Evolutionary conservation across 805 yeast species (phyloP), one percentile per base, ranked within the genome.

Genomic region (Metschnikowia dekortorum): DNA sequence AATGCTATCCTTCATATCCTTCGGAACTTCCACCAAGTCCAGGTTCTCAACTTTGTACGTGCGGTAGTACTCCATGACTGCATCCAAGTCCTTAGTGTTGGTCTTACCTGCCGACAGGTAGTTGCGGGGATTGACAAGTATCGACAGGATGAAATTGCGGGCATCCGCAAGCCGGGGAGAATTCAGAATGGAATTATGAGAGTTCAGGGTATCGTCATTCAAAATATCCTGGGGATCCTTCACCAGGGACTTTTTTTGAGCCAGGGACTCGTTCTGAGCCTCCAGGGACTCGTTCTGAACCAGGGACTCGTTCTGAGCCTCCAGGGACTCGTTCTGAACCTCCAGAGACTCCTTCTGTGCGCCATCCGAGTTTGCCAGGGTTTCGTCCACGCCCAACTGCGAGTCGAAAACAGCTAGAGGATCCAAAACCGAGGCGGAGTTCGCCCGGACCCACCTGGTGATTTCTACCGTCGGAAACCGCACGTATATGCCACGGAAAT

Each of bases 11-110:
- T 77, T 63, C 70, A 79, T 68, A 28, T 78, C 77, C 26, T 66
- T 63, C 2, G 88, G 87, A 4, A 83, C 76, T 54, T 81, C 87
- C 11, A 73, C 66, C 48, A 84, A 61, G 57, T 83, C 87, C 42
- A 69, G 66, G n/a, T 74, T 71, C 59, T 84, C 85, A 32, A 84
- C 78, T 48, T 75, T 72, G 60, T 84, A 83, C 32, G 60, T 61
- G 43, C 58, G 61, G 54, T 67, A 70, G 57, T 68, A 67, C 31
- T 65, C 61, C 56, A 68, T 59, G 11, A 68, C 73, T 50, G 68
- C 63, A 44, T 66, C 71, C 48, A 70, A 55, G 51, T 67, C 72
- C 45, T 68, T 73, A 2, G 71, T 67, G 2, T 69, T 70, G n/a
- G 45, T 31, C 8, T 44, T 44, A 2, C n/a, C 64, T 50, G 29